A percentile compares a stretch with the other conserved stretches of the same genome.
Evolutionary conservation across 2,329 filamentous ascomycete species (phyloP).

Genomic region (Nemania bipapillata): DNA sequence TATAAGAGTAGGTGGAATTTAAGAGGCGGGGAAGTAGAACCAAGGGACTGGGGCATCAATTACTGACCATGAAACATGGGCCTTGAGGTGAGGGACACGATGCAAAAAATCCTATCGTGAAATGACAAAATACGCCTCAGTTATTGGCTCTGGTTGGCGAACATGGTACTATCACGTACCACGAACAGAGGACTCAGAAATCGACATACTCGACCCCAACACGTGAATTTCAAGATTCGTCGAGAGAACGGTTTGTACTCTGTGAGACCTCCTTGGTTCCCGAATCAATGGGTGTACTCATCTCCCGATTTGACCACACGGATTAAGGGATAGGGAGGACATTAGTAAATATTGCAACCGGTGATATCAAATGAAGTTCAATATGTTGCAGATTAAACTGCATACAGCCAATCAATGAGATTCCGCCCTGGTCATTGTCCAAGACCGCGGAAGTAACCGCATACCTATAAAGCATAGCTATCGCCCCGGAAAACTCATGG

Average conservation of each 20-base stretch:
- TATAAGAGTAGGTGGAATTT: no score
- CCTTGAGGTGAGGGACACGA: no score
- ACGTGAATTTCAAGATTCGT: neutral
- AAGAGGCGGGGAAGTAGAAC: no score
- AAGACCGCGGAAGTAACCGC: neutral
- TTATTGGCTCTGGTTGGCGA: no score
- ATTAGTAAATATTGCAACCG: neutral
- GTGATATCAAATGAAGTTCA: neutral
- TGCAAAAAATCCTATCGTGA: no score
- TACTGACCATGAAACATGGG: no score
- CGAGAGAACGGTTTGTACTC: neutral
- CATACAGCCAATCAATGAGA: neutral
- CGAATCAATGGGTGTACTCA: conserved; percentile 8
- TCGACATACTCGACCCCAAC: no score
- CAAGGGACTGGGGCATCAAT: no score
- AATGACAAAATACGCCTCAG: no score
- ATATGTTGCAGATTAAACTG: neutral
- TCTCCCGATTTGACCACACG: neutral
- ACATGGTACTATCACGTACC: no score
- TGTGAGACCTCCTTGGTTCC: neutral
- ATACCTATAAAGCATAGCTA: conserved; percentile 21
- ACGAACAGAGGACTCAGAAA: no score
- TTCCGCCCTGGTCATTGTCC: neutral
- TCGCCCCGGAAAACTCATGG: neutral
- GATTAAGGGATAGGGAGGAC: conserved; percentile 13